Percentiles rank a stretch among this genome's conserved stretches.
These are phyloP conservation scores for Flaveria ramosissima DNA, from an alignment of 129 eudicot genomes.

Conservation along the genomic window DNA sequence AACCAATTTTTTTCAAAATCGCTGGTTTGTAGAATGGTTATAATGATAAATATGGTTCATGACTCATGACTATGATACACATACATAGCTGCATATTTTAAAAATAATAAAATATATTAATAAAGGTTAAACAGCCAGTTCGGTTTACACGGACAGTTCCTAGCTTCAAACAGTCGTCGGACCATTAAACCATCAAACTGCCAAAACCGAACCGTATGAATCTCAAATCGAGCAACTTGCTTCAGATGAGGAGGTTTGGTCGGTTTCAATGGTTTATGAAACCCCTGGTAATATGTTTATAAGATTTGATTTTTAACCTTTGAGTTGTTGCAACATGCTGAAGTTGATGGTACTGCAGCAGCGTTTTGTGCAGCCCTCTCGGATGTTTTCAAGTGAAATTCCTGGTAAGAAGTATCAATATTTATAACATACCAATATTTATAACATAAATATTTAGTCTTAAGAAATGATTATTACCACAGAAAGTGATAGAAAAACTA, in stretches of 20 bases:
- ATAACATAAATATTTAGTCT: neutral
- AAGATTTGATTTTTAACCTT: conserved; percentile 45
- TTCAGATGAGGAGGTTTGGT: neutral
- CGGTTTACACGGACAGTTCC: neutral
- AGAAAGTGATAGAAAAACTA: neutral
- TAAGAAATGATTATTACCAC: conserved; percentile 16
- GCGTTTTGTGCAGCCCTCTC: conserved; percentile 75
- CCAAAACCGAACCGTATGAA: neutral
- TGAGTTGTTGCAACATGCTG: conserved; percentile 34
- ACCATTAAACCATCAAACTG: neutral
- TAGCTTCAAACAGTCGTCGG: neutral
- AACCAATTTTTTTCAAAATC: neutral
- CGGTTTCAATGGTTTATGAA: neutral
- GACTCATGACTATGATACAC: neutral
- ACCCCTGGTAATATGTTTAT: neutral
- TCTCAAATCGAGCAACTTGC: neutral
- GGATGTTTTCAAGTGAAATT: conserved; percentile 71
- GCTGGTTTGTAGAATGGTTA: neutral
- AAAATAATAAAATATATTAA: neutral
- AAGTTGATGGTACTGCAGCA: conserved; percentile 51
- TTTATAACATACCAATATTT: too few species aligned
- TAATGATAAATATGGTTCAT: conserved; percentile 5
- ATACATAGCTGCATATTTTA: neutral
- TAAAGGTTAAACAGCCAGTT: neutral
- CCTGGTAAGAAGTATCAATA: conserved; percentile 53